Conservation (phyloP, 2,329 filamentous ascomycete species). For the Thielaviopsis euricoi region DNA sequence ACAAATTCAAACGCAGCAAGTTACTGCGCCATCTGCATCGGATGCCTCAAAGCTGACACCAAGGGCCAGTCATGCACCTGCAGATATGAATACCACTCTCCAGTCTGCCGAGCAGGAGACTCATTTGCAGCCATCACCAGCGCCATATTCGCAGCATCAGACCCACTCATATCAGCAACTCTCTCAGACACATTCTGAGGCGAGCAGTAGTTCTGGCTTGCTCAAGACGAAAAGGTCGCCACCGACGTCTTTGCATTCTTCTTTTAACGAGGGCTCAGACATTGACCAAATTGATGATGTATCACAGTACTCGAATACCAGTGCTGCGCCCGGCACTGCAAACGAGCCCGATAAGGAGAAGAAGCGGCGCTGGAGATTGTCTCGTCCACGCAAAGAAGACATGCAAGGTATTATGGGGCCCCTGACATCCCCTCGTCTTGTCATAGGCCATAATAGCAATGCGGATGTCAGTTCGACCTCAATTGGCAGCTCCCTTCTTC, state of each 20-base stretch:
- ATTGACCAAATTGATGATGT: conserved; percentile 53
- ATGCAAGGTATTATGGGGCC: conserved; percentile 24
- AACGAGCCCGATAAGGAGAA: conserved; percentile 47
- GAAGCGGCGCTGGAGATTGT: conserved; percentile 56
- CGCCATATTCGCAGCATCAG: not conserved
- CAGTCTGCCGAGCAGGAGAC: not conserved
- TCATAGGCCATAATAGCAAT: conserved; percentile 43
- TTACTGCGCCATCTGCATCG: conserved; percentile 1
- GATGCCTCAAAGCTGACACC: conserved; percentile 29
- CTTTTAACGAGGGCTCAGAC: conserved; percentile 68
- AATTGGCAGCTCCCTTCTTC: conserved; percentile 42
- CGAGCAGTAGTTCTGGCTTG: conserved; percentile 17
- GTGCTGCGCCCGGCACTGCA: conserved; percentile 16
- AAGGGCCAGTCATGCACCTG: conserved; percentile 28
- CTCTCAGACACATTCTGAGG: too few species aligned
- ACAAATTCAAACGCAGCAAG: conserved; percentile 12
- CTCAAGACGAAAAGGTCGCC: conserved; percentile 57
- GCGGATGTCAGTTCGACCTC: conserved; percentile 53
- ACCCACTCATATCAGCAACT: too few species aligned
- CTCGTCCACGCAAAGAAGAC: conserved; percentile 42
- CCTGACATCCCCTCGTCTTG: conserved; percentile 21
- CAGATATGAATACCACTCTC: conserved; percentile 13
- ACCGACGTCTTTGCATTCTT: conserved; percentile 60
- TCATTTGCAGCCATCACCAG: not conserved
- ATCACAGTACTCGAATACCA: conserved; percentile 11